Evolutionary conservation across 2,329 filamentous ascomycete species (phyloP), one percentile per base, ranked within the genome.

Genomic region (Sclerotinia glacialis): DNA sequence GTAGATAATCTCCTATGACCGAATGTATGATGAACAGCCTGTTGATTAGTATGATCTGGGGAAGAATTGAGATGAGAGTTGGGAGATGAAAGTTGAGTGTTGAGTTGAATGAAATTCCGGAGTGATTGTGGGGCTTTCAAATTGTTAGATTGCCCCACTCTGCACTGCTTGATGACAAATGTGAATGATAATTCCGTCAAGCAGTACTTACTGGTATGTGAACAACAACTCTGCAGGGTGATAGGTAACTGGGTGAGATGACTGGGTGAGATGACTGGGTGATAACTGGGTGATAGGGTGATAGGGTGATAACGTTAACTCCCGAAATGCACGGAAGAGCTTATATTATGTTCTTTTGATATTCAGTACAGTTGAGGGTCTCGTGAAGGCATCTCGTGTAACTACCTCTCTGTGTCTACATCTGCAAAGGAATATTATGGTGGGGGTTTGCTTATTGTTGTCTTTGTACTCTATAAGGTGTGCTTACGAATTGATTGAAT

Each of bases 101-200:
- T n/a, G 31, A 40, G 56, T 60, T 34, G 56, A 53, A 26, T 28
- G 9, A n/a, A 64, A 56, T 64, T 56, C 61, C 37, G 61, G 49
- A 64, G 49, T 31, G 49, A 55, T 54, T 55, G 61, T 55, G 61
- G 50, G 50, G 23, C 28, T 49, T 61, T 37, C 31, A 16, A 37
- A 42, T 42, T n/a, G 28, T 62, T n/a, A 21, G 26, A 2, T 16
- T 34, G 61, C 61, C 61, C 61, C 61, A 58, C 61, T 58, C 21
- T n/a, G 16, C 34, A 40, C 11, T 28, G 26, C 16, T 54, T n/a
- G 47, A 64, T 64, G 61, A 64, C 61, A 64, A 64, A 64, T 64
- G 46, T 47, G 6, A 34, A 23, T 21, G 28, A 8, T 47, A 47
- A 59, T 40, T 40, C 14, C 14, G 37, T 40, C 12, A 40, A 37